Percentiles rank a stretch among this genome's conserved stretches.
These are phyloP conservation scores for Penicillium palitans DNA, from an alignment of 2,329 filamentous ascomycete species.

Conservation along the genomic window DNA sequence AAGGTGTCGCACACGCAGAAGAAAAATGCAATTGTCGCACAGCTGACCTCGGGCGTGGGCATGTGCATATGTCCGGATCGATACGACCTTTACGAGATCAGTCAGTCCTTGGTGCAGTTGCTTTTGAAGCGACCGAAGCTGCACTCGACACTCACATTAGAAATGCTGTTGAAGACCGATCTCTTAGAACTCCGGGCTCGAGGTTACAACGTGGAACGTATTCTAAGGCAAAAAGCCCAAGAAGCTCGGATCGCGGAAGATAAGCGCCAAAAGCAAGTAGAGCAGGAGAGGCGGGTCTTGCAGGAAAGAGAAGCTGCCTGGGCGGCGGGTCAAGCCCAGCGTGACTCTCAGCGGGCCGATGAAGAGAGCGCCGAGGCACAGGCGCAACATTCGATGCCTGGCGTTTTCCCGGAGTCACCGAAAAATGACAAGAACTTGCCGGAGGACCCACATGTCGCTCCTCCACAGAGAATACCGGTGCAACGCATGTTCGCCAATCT, in stretches of 20 bases:
- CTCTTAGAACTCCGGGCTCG: slow-evolving; percentile 78
- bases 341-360: slow-evolving; percentile 34
- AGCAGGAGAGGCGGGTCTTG: slow-evolving; percentile 69
- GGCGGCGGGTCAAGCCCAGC: slow-evolving; percentile 44
- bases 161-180: slow-evolving; percentile 84
- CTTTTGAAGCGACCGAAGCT: slow-evolving; percentile 81
- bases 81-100: slow-evolving; percentile 88
- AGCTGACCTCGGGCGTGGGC: slow-evolving; percentile 58
- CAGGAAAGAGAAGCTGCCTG: slow-evolving; percentile 58
- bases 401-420: slow-evolving; percentile 69
- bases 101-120: slow-evolving; percentile 78
- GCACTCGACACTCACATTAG: slow-evolving; percentile 84
- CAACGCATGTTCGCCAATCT: slow-evolving; percentile 67
- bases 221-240: slow-evolving; percentile 81
- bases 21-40: slow-evolving; percentile 69
- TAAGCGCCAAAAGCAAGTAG: slow-evolving; percentile 69
- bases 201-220: slow-evolving; percentile 95
- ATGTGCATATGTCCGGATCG: slow-evolving; percentile 74
- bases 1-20: slow-evolving; percentile 71
- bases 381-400: slow-evolving; percentile 63
- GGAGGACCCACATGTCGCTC: slow-evolving; percentile 24
- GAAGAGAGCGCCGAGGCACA: slow-evolving; percentile 29
- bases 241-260: slow-evolving; percentile 86
- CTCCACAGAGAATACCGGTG: slow-evolving; percentile 33
- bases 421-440: slow-evolving; percentile 42